A percentile compares a stretch with the other conserved stretches of the same genome.
These are phyloP conservation scores for Vararia minispora DNA, from an alignment of 768 basidiomycete genomes.

Conservation along the genomic window DNA sequence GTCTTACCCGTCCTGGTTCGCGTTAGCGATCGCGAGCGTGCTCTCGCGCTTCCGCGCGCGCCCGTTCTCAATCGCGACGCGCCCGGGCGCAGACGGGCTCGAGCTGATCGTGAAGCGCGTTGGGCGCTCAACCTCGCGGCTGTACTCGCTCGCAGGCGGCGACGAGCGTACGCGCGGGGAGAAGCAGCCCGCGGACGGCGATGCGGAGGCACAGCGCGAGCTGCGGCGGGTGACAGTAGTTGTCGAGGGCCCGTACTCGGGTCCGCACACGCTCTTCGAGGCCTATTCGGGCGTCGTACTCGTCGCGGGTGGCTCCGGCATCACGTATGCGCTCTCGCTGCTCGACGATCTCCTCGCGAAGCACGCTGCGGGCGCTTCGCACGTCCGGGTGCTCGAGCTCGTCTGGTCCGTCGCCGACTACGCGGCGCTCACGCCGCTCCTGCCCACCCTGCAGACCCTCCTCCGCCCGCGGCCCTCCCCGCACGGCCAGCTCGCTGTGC, in stretches of 20 bases:
- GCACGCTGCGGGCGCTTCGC: conserved; percentile 23
- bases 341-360: conserved; percentile 41
- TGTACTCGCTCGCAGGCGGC: conserved; percentile 30
- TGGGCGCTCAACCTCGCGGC: conserved; percentile 37
- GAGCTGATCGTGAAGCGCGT: conserved; percentile 38
- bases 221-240: conserved; percentile 24
- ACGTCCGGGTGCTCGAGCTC: conserved; percentile 35
- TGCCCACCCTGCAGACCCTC: conserved; percentile 27
- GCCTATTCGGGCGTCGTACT: conserved; percentile 44
- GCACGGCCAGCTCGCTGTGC: conserved; percentile 21
- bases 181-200: too few relatives aligned
- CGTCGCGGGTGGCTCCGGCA: conserved; percentile 50
- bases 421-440: conserved; percentile 26
- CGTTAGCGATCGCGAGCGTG: conserved; percentile 18
- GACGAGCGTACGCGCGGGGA: too few relatives aligned
- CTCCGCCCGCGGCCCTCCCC: conserved; percentile 22
- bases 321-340: conserved; percentile 41
- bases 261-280: conserved; percentile 33
- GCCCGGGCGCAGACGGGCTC: conserved; percentile 31
- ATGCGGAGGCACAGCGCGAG: conserved; percentile 4
- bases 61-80: conserved; percentile 36
- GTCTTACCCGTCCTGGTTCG: conserved; percentile 27
- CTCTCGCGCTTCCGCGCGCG: conserved; percentile 9
- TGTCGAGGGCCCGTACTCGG: conserved; percentile 47
- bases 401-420: conserved; percentile 43